A percentile compares a stretch with the other conserved stretches of the same genome.
Conservation (phyloP, 306 rosid genomes). For the Medicago arabica region DNA sequence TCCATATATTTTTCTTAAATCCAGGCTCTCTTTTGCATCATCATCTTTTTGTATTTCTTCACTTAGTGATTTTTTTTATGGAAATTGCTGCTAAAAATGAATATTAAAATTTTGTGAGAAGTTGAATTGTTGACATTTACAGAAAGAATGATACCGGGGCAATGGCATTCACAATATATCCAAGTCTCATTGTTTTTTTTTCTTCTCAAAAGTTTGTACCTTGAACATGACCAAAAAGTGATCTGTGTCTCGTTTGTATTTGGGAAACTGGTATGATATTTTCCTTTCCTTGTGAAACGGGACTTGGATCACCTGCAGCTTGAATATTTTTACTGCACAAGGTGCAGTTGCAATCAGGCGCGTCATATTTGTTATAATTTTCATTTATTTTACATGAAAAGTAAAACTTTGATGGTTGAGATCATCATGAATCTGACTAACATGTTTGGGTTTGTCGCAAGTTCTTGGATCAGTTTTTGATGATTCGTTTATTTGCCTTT, state of each 20-base stretch:
- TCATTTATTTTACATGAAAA: background rate
- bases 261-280: too few species aligned
- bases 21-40: background rate
- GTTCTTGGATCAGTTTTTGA: background rate
- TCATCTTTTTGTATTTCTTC: background rate
- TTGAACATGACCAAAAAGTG: too few species aligned
- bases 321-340: background rate
- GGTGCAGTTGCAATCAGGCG: background rate
- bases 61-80: background rate
- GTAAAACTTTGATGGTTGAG: background rate
- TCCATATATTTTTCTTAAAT: background rate
- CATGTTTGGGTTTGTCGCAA: background rate
- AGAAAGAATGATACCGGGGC: too few species aligned
- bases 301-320: slow-evolving; percentile 3
- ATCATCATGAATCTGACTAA: background rate
- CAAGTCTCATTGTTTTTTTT: too few species aligned
- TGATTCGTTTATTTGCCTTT: background rate
- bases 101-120: too few species aligned
- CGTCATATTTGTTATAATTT: background rate
- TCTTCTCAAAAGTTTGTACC: too few species aligned
- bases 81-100: too few species aligned
- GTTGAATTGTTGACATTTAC: too few species aligned
- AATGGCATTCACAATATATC: too few species aligned
- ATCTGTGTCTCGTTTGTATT: too few species aligned
- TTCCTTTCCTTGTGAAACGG: too few species aligned